phyloP scores from a whole-genome alignment of 331 rosid species.

The Stylosanthes scabra region DNA sequence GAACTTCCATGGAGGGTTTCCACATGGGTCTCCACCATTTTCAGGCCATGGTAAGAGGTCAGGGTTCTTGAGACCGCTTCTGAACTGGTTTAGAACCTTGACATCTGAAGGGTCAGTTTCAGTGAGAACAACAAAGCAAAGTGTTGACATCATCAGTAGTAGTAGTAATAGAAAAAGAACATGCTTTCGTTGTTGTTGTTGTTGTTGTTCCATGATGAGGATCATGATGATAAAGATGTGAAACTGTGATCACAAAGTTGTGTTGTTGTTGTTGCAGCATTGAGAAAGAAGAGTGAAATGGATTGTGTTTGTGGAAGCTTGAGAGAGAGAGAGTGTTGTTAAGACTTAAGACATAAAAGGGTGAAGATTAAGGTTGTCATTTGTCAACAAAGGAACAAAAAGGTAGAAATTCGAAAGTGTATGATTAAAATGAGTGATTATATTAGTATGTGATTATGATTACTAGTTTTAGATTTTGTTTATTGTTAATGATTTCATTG shows the following conservation, averaged over 20 bases:
- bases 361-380: too few relatives aligned
- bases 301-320: too few relatives aligned
- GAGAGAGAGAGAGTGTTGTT: too few relatives aligned
- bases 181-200: not conserved
- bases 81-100: constrained; percentile 56
- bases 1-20: constrained; percentile 54
- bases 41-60: constrained; percentile 77
- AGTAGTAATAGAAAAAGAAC: too few relatives aligned
- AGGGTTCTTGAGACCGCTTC: constrained; percentile 60
- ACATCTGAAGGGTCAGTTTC: constrained; percentile 71
- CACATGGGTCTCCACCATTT: constrained; percentile 71
- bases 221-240: not conserved
- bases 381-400: too few relatives aligned
- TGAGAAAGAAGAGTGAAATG: not conserved
- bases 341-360: too few relatives aligned
- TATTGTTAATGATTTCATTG: too few relatives aligned
- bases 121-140: constrained; percentile 38
- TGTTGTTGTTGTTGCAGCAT: constrained; percentile 4
- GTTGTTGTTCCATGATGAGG: constrained; percentile 38
- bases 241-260: too few relatives aligned
- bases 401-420: too few relatives aligned
- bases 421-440: too few relatives aligned
- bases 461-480: too few relatives aligned
- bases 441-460: too few relatives aligned
- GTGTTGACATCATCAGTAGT: not conserved